phyloP scores from a whole-genome alignment of 805 yeast species.

The Saturnispora sekii region DNA sequence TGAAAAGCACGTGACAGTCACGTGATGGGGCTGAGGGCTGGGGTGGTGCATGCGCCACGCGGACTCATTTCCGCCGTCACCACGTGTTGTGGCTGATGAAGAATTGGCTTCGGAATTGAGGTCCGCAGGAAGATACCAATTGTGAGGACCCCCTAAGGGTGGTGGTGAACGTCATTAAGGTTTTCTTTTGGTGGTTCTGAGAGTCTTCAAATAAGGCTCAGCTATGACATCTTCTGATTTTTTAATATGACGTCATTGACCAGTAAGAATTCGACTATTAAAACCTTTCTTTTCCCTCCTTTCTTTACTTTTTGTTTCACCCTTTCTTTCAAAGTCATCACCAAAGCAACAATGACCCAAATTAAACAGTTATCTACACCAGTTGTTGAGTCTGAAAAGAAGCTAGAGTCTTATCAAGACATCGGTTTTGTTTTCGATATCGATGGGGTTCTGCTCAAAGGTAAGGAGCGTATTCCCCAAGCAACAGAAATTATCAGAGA shows the following conservation, averaged over 20 bases:
- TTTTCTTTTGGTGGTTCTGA: too few species aligned
- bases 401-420: constrained; percentile 11
- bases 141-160: too few species aligned
- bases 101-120: too few species aligned
- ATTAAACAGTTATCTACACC: constrained; percentile 12
- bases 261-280: not conserved
- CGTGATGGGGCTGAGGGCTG: too few species aligned
- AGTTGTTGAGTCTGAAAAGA: constrained; percentile 9
- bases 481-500: constrained; percentile 45
- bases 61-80: too few species aligned
- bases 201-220: not conserved
- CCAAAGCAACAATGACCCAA: not conserved
- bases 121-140: too few species aligned
- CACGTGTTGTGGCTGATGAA: too few species aligned
- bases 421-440: constrained; percentile 38
- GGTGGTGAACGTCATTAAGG: too few species aligned
- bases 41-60: too few species aligned
- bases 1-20: too few species aligned
- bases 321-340: not conserved
- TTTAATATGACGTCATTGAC: not conserved
- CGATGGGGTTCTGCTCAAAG: constrained; percentile 82
- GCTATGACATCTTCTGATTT: not conserved
- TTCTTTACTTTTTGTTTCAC: not conserved
- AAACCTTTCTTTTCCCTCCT: not conserved
- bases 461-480: constrained; percentile 52